These are phyloP conservation scores for Liriodendron chinense DNA, from an alignment of 164 flowering plant genomes.

Conservation along the genomic window DNA sequence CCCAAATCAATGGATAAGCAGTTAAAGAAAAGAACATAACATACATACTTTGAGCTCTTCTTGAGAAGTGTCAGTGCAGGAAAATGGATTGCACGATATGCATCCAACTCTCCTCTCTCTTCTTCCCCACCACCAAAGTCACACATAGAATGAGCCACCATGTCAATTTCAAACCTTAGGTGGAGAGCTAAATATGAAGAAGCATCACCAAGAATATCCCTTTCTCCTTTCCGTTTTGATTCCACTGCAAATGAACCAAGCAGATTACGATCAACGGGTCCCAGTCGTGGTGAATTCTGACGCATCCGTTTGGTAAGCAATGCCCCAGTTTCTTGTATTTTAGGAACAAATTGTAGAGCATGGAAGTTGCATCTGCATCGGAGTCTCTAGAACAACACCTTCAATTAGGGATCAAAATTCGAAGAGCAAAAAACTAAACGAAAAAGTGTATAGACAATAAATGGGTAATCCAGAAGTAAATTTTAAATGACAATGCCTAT, in stretches of 20 bases:
- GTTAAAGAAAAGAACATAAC: not conserved
- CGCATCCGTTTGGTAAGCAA: constrained; percentile 74
- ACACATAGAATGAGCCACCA: constrained; percentile 98
- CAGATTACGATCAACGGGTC: constrained; percentile 69
- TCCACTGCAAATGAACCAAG: constrained; percentile 60
- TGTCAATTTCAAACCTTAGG: constrained; percentile 95
- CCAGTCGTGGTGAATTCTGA: constrained; percentile 41
- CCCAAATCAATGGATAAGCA: not conserved
- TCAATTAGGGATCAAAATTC: constrained; percentile 40
- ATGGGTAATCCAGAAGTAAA: not conserved
- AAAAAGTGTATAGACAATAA: not conserved
- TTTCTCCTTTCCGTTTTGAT: constrained; percentile 24
- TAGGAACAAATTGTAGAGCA: constrained; percentile 83
- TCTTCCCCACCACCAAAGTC: constrained; percentile 94
- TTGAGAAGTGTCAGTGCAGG: constrained; percentile 65
- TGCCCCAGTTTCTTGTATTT: constrained; percentile 91
- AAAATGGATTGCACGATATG: constrained; percentile 83
- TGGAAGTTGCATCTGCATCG: constrained; percentile 99
- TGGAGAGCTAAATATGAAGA: constrained; percentile 82
- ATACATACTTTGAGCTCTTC: constrained; percentile 56
- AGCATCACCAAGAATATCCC: constrained; percentile 27
- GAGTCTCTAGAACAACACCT: constrained; percentile 82
- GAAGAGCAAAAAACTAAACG: constrained; percentile 3
- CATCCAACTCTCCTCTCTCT: constrained; percentile 79
- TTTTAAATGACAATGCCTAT: too few species aligned